Percentiles rank a stretch among this genome's conserved stretches.
Conservation (phyloP, 2,329 filamentous ascomycete species). For the Coniochaeta pulveracea region DNA sequence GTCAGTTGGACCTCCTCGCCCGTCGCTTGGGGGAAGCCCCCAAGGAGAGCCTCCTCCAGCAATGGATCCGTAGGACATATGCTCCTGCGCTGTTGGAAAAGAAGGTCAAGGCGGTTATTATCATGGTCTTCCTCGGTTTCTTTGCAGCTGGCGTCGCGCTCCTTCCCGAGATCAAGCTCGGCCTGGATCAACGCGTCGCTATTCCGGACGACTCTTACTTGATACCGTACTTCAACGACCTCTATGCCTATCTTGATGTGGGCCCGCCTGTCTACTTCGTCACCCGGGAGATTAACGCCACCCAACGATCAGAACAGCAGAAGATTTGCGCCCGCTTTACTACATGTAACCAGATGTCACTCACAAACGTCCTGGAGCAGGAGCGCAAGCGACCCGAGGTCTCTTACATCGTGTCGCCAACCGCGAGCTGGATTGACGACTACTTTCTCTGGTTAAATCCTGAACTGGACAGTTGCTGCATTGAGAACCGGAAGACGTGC, state of each 20-base stretch:
- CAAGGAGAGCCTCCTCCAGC: slow-evolving; percentile 74
- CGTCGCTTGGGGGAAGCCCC: slow-evolving; percentile 57
- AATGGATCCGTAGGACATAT: slow-evolving; percentile 83
- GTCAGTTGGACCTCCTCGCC: slow-evolving; percentile 44
- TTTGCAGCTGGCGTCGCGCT: slow-evolving; percentile 79
- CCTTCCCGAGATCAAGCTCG: slow-evolving; percentile 73
- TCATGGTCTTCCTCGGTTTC: slow-evolving; percentile 75
- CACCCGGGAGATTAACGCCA: slow-evolving; percentile 68
- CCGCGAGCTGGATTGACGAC: slow-evolving; percentile 95
- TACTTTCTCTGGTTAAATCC: slow-evolving; percentile 97
- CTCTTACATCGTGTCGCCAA: slow-evolving; percentile 78
- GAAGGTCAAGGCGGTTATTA: slow-evolving; percentile 64
- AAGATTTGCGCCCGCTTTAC: slow-evolving; percentile 86
- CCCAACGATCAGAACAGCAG: slow-evolving; percentile 64
- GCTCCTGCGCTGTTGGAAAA: slow-evolving; percentile 71
- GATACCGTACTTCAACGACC: slow-evolving; percentile 91
- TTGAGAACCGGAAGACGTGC: slow-evolving; percentile 60
- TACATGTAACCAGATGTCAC: slow-evolving; percentile 70
- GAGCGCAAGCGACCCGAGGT: slow-evolving; percentile 82
- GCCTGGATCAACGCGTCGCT: slow-evolving; percentile 87
- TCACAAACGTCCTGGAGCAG: slow-evolving; percentile 85
- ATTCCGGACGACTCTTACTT: slow-evolving; percentile 90
- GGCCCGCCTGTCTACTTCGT: slow-evolving; percentile 97
- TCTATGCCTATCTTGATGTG: slow-evolving; percentile 83
- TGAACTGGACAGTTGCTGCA: slow-evolving; percentile 60